These are phyloP conservation scores for Stereum hirsutum DNA, from an alignment of 1,284 basidiomycete species.

Conservation along the genomic window DNA sequence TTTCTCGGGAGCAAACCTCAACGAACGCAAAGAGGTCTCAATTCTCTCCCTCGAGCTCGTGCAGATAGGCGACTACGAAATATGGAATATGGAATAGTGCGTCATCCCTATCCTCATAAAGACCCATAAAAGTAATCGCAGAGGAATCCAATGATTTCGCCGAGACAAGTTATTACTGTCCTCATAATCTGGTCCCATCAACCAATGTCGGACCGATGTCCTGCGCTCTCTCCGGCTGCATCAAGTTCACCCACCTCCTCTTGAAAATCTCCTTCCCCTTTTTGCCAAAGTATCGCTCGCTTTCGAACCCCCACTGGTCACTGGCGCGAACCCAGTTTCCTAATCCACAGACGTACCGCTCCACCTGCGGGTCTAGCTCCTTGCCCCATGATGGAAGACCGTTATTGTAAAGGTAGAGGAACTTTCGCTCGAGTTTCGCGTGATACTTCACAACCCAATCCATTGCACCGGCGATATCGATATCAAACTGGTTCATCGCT, in stretches of 20 bases:
- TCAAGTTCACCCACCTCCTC: not conserved
- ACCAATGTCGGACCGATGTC: not conserved
- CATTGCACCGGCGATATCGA: constrained; percentile 13
- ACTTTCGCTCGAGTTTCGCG: constrained; percentile 6
- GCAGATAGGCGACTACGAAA: no score
- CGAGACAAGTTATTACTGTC: no score
- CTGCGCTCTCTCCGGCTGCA: not conserved
- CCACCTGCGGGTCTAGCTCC: constrained; percentile 12
- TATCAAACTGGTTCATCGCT: constrained; percentile 14
- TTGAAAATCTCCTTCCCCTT: constrained; percentile 15
- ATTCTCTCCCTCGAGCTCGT: no score
- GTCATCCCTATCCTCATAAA: no score
- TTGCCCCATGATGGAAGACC: constrained; percentile 14
- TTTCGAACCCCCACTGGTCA: constrained; percentile 22
- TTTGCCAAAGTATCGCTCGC: constrained; percentile 20
- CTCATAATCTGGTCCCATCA: no score
- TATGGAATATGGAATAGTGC: no score
- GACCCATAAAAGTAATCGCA: no score
- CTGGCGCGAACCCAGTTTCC: constrained; percentile 18
- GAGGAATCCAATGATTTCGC: no score
- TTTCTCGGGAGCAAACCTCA: no score
- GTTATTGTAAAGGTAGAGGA: constrained; percentile 9
- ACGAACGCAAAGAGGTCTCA: no score
- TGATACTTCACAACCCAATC: constrained; percentile 13
- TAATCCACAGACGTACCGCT: constrained; percentile 17